phyloP scores from a whole-genome alignment of 2,329 filamentous ascomycete genomes.

The Pestalotiopsis fici region DNA sequence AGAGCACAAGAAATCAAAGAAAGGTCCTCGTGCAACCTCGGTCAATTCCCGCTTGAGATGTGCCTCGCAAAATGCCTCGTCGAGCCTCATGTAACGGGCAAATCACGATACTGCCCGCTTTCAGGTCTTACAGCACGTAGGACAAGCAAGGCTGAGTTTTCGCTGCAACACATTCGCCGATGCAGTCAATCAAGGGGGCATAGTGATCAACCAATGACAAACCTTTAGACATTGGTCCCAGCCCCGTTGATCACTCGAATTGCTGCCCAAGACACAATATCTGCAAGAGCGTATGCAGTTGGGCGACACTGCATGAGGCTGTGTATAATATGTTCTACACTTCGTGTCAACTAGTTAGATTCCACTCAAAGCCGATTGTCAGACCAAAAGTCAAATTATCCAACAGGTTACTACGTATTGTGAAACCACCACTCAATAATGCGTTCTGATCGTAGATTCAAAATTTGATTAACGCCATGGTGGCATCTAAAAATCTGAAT shows the following conservation, averaged over 20 bases:
- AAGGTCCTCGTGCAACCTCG: background rate
- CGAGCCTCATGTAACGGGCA: background rate
- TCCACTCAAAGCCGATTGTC: too few relatives aligned
- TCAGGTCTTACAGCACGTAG: background rate
- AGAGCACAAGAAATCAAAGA: background rate
- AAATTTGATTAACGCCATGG: background rate
- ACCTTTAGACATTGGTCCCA: too few relatives aligned
- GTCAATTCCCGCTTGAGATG: background rate
- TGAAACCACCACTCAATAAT: too few relatives aligned
- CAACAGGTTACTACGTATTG: too few relatives aligned
- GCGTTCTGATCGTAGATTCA: background rate
- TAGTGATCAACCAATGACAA: too few relatives aligned
- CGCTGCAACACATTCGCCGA: background rate
- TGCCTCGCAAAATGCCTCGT: background rate
- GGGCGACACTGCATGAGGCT: background rate
- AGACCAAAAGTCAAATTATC: too few relatives aligned
- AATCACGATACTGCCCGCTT: background rate
- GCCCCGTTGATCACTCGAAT: too few relatives aligned
- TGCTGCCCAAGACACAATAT: too few relatives aligned
- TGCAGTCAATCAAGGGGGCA: background rate
- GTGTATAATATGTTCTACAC: background rate
- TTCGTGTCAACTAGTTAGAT: too few relatives aligned
- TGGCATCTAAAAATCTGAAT: background rate
- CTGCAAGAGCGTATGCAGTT: background rate
- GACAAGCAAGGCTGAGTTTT: background rate